Evolutionary conservation across 1,284 basidiomycete species (phyloP), one percentile per base, ranked within the genome.

Genomic region (Puccinia hordei): DNA sequence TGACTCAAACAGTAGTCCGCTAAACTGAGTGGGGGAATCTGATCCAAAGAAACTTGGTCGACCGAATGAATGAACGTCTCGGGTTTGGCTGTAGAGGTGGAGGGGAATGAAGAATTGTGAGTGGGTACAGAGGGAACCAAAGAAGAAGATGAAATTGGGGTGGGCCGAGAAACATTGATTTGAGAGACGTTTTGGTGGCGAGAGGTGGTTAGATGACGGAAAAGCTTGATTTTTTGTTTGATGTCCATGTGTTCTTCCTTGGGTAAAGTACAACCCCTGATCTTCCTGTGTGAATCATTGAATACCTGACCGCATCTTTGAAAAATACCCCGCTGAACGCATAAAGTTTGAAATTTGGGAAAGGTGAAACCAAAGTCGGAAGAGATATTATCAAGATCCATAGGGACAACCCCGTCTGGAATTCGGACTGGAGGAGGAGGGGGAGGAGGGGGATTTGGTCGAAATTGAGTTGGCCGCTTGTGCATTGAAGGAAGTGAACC

Each of bases 381-480:
- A 9, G 35, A 27, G 9, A 63, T 63, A n/a, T n/a, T 33, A 19
- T 66, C 65, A 8, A 66, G 17, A 44, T 66, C 65, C 65, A 66
- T 66, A 1, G 65, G 65, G 27, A 27, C 41, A 6, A 33, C 35
- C 1, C 65, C 65, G n/a, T 66, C 38, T 1, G 65, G 38, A 2
- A 41, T n/a, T 3, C 27, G 38, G 12, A 24, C 65, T 2, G 22
- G 44, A 22, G 61, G 61, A 22, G 61, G 35, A 6, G 61, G 35
- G 4, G 10, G 17, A 19, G 59, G 59, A 19, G 41, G 41, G 9
- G 41, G 66, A 12, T 41, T 49, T 27, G 66, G 44, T n/a, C 38
- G 12, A 41, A 6, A 41, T 41, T 41, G n/a, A 24, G 38, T n/a
- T 3, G 13, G 66, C 5, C 66, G n/a, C 5, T 13, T 2, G 0